Percentiles rank a stretch among this genome's conserved stretches.
These are phyloP conservation scores for Saprolegnia parasitica DNA, from an alignment of 352 stramenopile species.

Conservation along the genomic window DNA sequence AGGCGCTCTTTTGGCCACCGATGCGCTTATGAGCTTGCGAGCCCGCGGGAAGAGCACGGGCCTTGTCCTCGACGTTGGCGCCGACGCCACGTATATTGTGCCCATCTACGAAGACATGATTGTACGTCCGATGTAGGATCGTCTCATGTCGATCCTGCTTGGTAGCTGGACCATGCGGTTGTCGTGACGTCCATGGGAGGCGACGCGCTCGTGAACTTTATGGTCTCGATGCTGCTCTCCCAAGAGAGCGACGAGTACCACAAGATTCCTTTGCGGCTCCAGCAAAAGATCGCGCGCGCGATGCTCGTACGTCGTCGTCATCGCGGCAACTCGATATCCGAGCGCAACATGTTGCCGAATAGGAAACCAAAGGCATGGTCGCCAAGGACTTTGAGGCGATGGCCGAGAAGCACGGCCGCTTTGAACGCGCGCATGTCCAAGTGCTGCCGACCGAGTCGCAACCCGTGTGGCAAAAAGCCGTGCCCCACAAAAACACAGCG, in stretches of 20 bases:
- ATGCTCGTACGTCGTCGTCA: not conserved
- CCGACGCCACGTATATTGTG: slow-evolving; percentile 86
- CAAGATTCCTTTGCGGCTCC: slow-evolving; percentile 1
- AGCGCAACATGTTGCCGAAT: not conserved
- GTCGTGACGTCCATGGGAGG: slow-evolving; percentile 1
- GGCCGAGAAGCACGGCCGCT: slow-evolving; percentile 8
- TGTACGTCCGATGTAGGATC: slow-evolving; percentile 75
- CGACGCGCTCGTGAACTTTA: not conserved
- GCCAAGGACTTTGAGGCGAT: slow-evolving; percentile 12
- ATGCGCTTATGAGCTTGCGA: slow-evolving; percentile 44
- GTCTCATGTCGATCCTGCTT: slow-evolving; percentile 50
- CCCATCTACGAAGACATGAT: slow-evolving; percentile 92
- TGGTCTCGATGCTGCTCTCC: slow-evolving; percentile 25
- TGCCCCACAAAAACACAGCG: not conserved
- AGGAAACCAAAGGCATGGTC: slow-evolving; percentile 7
- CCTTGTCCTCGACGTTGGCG: slow-evolving; percentile 57
- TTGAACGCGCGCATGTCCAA: not conserved
- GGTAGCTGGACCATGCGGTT: slow-evolving; percentile 28
- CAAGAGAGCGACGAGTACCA: slow-evolving; percentile 25
- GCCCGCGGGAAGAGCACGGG: not conserved
- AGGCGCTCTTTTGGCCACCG: slow-evolving; percentile 40
- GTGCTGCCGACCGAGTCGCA: not conserved
- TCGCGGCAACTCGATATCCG: too few species aligned
- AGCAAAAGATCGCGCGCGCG: not conserved
- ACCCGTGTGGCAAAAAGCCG: not conserved